A percentile compares a stretch with the other conserved stretches of the same genome.
Evolutionary conservation across 1,284 basidiomycete genomes (phyloP).

Genomic region (Earliella scabrosa): DNA sequence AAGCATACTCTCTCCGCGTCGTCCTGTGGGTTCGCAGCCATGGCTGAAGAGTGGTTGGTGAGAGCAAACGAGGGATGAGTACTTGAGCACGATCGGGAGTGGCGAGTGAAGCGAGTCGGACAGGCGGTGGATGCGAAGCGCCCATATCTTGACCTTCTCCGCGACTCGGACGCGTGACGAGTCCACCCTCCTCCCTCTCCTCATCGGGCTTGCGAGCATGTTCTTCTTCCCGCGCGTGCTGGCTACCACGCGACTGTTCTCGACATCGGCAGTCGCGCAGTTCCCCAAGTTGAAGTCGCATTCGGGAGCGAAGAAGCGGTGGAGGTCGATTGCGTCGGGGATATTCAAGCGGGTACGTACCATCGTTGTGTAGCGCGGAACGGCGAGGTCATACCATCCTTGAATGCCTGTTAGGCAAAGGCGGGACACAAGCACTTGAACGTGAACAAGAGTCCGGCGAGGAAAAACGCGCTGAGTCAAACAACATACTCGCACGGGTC

Average conservation of each 20-base stretch:
- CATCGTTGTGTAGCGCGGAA: neutral
- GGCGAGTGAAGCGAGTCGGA: neutral
- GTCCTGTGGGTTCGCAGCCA: constrained; percentile 62
- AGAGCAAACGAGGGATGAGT: neutral
- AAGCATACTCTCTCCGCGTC: constrained; percentile 74
- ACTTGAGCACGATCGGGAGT: constrained; percentile 2
- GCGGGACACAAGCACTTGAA: constrained; percentile 76
- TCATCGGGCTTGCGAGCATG: constrained; percentile 17
- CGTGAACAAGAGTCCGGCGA: constrained; percentile 62
- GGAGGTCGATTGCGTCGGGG: constrained; percentile 69
- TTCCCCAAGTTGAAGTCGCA: constrained; percentile 73
- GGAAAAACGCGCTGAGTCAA: constrained; percentile 67
- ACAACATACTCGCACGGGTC: constrained; percentile 67
- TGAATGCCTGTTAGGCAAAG: constrained; percentile 67
- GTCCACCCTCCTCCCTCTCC: neutral
- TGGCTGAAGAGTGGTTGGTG: constrained; percentile 36
- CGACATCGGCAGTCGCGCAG: constrained; percentile 35
- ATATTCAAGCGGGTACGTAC: constrained; percentile 76
- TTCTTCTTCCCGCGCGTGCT: constrained; percentile 29
- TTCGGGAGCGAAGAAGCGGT: constrained; percentile 81
- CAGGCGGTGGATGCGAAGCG: too few species aligned
- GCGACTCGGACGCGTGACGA: neutral
- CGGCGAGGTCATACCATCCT: constrained; percentile 5
- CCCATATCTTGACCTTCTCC: neutral
- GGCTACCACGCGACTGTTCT: constrained; percentile 38